Base-by-base conservation (phyloP, 2,329 filamentous ascomycete genomes). In the Dactylellina sp. region DNA sequence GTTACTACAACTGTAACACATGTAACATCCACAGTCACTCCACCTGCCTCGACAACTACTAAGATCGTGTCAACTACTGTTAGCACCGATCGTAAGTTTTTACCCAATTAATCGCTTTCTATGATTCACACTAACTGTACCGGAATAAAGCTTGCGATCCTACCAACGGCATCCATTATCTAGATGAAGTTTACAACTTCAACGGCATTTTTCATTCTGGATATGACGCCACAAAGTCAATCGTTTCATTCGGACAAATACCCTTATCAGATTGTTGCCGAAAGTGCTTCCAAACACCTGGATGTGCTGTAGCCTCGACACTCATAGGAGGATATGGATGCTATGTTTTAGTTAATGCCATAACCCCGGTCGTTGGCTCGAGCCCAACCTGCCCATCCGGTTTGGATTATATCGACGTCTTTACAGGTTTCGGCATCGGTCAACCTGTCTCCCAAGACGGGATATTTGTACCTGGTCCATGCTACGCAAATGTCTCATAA, bases 381-480 rank as follows among this genome's bases (percentile, higher is more conserved):
- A 56, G 52, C n/a, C 32, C 52, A n/a, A 56, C 52, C n/a, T 56
- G 52, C 35, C 52, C 52, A 42, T 56, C 52, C 52, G 52, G 52
- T 5, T 42, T 56, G 35, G 52, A 56, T 11, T 56, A 56, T n/a
- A 56, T 56, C 42, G 52, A 56, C 35, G 32, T 56, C 32, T 56
- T 56, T 35, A 42, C 35, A n/a, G 52, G 52, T 25, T n/a, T 25
- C 25, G 42, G 52, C 12, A 40, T 12, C 1, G 52, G 52, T 20
- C 20, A 5, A 1, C 1, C 28, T 47, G 44, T 18, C 16, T 22
- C 44, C 12, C 18, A 22, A 56, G 35, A 56, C 12, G 52, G 52
- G 52, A 16, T 7, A 5, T 56, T 56, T 42, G 52, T 56, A 24
- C 52, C 20, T 25, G 52, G 52, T 42, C 52, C 52, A 42, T 56